Evolutionary conservation across 352 stramenopile genomes (phyloP), one percentile per base, ranked within the genome.

Genomic region (Phytophthora chlamydospora): DNA sequence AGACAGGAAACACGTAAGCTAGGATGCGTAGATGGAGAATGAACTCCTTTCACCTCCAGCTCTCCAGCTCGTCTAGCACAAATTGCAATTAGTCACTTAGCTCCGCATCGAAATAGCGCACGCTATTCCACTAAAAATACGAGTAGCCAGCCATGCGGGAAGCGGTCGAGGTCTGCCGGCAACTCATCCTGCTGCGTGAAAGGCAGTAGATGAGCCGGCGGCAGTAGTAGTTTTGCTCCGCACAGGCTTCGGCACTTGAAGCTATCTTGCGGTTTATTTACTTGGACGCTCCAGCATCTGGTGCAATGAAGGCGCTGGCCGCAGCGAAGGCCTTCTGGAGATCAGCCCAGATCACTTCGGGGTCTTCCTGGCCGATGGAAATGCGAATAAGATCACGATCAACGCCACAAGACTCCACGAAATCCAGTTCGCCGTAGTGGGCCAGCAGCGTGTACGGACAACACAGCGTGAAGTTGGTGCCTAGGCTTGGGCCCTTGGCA

Each of bases 401-500:
- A 12, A 98, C 92, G 40, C 93, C 89, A 62, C 92, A 98, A 14
- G 80, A 78, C 61, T 95, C 83, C 17, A 88, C 91, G 63, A 95
- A 98, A 48, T 97, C 88, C 38, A 98, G 76, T 68, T 98, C 95
- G 32, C 89, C 58, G 62, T 96, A 98, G 62, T 98, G 95, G 1
- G 95, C 95, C 0, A 98, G 69, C 31, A 98, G 53, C 14, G 92
- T 94, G 74, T 98, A 98, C 10, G 95, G 92, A 71, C 89, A 98
- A 14, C 78, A 76, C 13, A 98, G 73, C 16, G 93, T 97, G 62
- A 98, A 98, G 72, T 98, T 98, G 0, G 93, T 98, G 34, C 95
- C 95, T 17, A 98, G 83, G 33, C 87, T 95, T 29, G 89, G 88
- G 0, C 89, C 86, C 49, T 97, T 97, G 24, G 88, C 89, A 33